Conservation (phyloP, 2,329 filamentous ascomycete genomes). For the Xylaria digitata region DNA sequence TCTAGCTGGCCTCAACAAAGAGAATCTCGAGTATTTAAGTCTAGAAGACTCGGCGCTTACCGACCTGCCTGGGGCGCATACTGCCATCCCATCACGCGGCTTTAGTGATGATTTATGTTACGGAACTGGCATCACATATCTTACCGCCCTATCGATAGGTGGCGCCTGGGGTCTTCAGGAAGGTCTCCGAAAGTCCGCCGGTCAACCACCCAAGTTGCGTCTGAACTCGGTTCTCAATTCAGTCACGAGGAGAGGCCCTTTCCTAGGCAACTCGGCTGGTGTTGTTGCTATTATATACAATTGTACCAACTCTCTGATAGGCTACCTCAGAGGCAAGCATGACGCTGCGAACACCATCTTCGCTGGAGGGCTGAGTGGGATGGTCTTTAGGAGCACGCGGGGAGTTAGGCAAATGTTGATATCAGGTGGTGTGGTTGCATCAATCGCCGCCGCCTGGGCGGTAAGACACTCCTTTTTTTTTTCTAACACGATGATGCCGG, state of each 20-base stretch:
- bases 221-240: conserved; percentile 96
- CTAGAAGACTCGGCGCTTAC: conserved; percentile 92
- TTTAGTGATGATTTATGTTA: conserved; percentile 99
- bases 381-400: conserved; percentile 95
- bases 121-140: conserved; percentile 93
- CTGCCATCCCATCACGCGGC: conserved; percentile 90
- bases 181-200: conserved; percentile 82
- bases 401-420: conserved; percentile 94
- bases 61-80: conserved; percentile 85
- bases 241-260: conserved; percentile 90
- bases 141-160: conserved; percentile 85
- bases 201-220: conserved; percentile 85
- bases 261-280: conserved; percentile 94
- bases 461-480: conserved; percentile 60
- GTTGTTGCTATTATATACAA: conserved; percentile 98
- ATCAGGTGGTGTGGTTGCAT: conserved; percentile 88
- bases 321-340: conserved; percentile 83
- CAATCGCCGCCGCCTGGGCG: conserved; percentile 87
- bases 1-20: conserved; percentile 90
- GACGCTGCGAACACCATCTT: conserved; percentile 89
- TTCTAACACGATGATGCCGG: conserved; percentile 48
- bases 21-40: conserved; percentile 92
- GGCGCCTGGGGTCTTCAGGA: conserved; percentile 94
- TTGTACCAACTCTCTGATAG: conserved; percentile 86
- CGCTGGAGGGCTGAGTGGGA: conserved; percentile 88